phyloP scores from a whole-genome alignment of 2,329 filamentous ascomycete genomes.

The Aspergillus sp. region DNA sequence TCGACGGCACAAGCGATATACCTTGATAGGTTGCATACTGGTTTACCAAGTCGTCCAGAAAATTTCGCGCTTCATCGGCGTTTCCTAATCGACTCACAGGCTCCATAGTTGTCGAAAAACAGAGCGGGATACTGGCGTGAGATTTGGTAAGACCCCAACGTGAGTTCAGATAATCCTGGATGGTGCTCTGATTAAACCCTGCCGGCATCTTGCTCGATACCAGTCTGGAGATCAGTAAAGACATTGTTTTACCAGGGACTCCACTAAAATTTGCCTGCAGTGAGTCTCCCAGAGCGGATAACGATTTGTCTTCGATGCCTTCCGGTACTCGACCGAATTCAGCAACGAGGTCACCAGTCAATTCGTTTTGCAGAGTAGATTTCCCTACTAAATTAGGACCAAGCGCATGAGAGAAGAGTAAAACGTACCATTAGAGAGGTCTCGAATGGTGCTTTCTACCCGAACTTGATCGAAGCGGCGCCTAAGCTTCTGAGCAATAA shows the following conservation, averaged over 20 bases:
- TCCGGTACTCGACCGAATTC: slow-evolving; percentile 46
- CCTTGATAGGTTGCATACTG: slow-evolving; percentile 18
- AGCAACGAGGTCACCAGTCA: slow-evolving; percentile 43
- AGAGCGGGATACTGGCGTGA: slow-evolving; percentile 20
- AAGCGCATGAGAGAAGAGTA: background rate
- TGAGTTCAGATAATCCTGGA: slow-evolving; percentile 22
- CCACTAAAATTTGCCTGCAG: slow-evolving; percentile 32
- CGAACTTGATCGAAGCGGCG: slow-evolving; percentile 18
- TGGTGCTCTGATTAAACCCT: slow-evolving; percentile 22
- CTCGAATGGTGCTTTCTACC: slow-evolving; percentile 32
- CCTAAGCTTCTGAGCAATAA: slow-evolving; percentile 20
- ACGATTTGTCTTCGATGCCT: slow-evolving; percentile 39
- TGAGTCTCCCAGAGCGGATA: slow-evolving; percentile 31
- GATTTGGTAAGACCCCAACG: slow-evolving; percentile 29
- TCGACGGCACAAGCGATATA: slow-evolving; percentile 7
- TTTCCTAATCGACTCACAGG: slow-evolving; percentile 20
- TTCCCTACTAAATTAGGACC: slow-evolving; percentile 26
- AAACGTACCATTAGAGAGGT: slow-evolving; percentile 24
- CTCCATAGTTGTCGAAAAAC: slow-evolving; percentile 24
- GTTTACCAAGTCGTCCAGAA: slow-evolving; percentile 23
- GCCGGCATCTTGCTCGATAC: slow-evolving; percentile 32
- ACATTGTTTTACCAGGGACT: slow-evolving; percentile 32
- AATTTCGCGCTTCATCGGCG: slow-evolving; percentile 18
- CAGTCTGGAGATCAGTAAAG: slow-evolving; percentile 28
- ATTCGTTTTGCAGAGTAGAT: slow-evolving; percentile 49